Conservation (phyloP, 495 filamentous ascomycete species). For the Penicillium dipodomyicola region DNA sequence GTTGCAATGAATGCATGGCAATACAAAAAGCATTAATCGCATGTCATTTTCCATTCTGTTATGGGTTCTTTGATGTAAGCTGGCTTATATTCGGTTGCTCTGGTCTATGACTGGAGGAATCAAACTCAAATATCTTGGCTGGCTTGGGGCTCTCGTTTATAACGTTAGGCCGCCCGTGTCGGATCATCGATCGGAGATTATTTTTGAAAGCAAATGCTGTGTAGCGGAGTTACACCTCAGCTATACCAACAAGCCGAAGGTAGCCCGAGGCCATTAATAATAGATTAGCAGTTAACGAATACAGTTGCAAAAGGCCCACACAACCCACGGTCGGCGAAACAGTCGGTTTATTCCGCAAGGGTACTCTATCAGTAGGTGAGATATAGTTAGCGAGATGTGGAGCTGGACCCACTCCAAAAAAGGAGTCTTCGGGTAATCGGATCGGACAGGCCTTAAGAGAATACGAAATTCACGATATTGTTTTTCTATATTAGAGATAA, state of each 20-base stretch:
- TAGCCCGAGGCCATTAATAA: constrained; percentile 2
- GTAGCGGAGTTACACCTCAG: neutral
- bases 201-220: constrained; percentile 11
- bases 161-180: neutral
- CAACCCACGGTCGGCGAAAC: constrained; percentile 27
- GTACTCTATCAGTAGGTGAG: constrained; percentile 12
- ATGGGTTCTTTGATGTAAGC: neutral
- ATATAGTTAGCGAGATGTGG: constrained; percentile 34
- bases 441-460: constrained; percentile 18
- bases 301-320: constrained; percentile 14
- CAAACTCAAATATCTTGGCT: neutral
- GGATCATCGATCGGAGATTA: constrained; percentile 18
- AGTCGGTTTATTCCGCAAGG: constrained; percentile 33
- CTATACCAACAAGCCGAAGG: constrained; percentile 1
- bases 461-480: constrained; percentile 2
- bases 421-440: constrained; percentile 28
- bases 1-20: constrained; percentile 27
- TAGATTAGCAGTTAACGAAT: neutral
- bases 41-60: neutral
- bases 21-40: constrained; percentile 22
- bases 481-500: neutral
- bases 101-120: neutral
- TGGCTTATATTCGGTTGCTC: neutral
- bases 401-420: constrained; percentile 20
- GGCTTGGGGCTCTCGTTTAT: neutral